phyloP scores from a whole-genome alignment of 2,329 filamentous ascomycete species.

The Pseudogymnoascus sp. region DNA sequence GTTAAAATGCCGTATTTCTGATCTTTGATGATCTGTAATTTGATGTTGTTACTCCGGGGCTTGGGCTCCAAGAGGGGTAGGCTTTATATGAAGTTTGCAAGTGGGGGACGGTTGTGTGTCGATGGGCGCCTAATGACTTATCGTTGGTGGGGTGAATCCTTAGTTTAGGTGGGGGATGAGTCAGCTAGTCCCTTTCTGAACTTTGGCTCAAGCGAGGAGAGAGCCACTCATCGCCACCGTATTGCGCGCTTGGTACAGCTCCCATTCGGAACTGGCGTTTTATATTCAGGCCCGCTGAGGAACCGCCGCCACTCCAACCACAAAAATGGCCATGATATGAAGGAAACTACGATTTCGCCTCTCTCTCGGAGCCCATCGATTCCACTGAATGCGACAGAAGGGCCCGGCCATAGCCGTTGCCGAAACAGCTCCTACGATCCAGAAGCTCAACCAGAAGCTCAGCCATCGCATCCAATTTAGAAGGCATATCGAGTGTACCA shows the following conservation, averaged over 20 bases:
- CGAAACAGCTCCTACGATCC: no score
- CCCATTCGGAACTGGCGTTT: background rate
- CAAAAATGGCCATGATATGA: background rate
- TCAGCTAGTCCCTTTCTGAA: constrained; percentile 7
- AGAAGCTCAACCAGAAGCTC: background rate
- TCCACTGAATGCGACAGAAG: background rate
- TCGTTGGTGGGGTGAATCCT: constrained; percentile 8
- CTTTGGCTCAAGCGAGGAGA: background rate
- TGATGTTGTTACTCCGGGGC: constrained; percentile 5
- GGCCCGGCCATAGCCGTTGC: background rate
- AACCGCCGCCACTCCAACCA: background rate
- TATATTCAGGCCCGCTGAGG: background rate
- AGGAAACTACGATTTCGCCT: background rate
- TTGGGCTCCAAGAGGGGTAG: constrained; percentile 3
- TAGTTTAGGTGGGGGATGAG: constrained; percentile 2
- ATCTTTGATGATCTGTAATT: background rate
- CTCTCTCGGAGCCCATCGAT: constrained; percentile 1
- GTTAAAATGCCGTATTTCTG: constrained; percentile 4
- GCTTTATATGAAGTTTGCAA: constrained; percentile 9
- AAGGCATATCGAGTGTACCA: background rate
- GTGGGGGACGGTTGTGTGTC: constrained; percentile 10
- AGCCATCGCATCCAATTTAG: background rate
- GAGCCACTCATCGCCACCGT: background rate
- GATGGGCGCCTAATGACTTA: constrained; percentile 9
- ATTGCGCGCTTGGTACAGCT: background rate